These are phyloP conservation scores for Cylindrotheca fusiformis DNA, from an alignment of 108 stramenopile genomes.

Conservation along the genomic window DNA sequence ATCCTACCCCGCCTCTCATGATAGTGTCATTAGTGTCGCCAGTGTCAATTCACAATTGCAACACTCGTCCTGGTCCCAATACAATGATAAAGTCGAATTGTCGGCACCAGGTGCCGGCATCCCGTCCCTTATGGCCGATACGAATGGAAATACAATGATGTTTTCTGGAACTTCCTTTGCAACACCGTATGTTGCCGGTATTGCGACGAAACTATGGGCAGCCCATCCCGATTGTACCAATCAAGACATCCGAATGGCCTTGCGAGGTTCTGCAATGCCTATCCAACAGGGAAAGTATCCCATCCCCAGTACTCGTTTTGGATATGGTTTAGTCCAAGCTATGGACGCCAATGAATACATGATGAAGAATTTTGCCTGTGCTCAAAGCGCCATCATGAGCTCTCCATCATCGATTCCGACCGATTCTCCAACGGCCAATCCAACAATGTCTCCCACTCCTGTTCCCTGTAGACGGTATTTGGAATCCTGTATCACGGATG, in stretches of 20 bases:
- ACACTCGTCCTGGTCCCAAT: constrained; percentile 14
- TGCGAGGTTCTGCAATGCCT: constrained; percentile 14
- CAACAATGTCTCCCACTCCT: background rate
- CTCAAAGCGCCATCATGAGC: background rate
- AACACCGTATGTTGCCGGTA: constrained; percentile 69
- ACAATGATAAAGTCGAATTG: constrained; percentile 50
- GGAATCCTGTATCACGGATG: too few relatives aligned
- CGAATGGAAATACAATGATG: background rate
- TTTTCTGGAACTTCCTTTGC: constrained; percentile 59
- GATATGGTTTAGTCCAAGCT: constrained; percentile 28
- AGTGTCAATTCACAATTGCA: constrained; percentile 7
- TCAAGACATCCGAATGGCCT: constrained; percentile 46
- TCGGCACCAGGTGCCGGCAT: constrained; percentile 51
- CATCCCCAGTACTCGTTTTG: constrained; percentile 13
- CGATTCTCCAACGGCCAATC: background rate
- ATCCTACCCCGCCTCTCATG: constrained; percentile 50
- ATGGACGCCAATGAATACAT: constrained; percentile 22
- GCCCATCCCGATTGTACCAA: constrained; percentile 46
- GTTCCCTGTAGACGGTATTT: too few relatives aligned
- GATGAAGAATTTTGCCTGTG: constrained; percentile 2
- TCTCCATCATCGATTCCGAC: background rate
- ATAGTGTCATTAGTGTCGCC: constrained; percentile 44
- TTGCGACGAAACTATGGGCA: constrained; percentile 51
- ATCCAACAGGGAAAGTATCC: constrained; percentile 7
- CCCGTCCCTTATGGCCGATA: background rate